A percentile compares a stretch with the other conserved stretches of the same genome.
Evolutionary conservation across 345 rosid genomes (phyloP).

Genomic region (Aquilaria yunnanensis): DNA sequence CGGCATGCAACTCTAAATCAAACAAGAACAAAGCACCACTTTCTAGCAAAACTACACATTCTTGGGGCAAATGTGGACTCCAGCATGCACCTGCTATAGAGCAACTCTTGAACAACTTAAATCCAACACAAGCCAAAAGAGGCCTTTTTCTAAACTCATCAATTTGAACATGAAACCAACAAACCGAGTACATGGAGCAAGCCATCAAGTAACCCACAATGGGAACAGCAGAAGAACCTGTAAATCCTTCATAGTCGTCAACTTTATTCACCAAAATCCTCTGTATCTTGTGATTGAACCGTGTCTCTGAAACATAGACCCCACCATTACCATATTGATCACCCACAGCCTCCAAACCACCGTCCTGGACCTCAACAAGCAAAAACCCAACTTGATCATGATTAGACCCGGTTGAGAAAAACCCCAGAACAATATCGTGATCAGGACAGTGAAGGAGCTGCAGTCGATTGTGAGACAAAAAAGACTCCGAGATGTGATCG

Average conservation of each 20-base stretch:
- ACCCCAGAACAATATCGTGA: slow-evolving; percentile 24
- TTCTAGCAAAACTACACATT: slow-evolving; percentile 52
- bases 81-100: slow-evolving; percentile 43
- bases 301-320: slow-evolving; percentile 27
- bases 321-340: slow-evolving; percentile 27
- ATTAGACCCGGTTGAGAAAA: slow-evolving; percentile 60
- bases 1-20: slow-evolving; percentile 29
- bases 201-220: slow-evolving; percentile 51
- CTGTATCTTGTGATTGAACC: slow-evolving; percentile 29
- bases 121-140: slow-evolving; percentile 36
- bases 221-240: slow-evolving; percentile 11
- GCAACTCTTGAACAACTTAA: slow-evolving; percentile 41
- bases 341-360: slow-evolving; percentile 22
- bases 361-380: slow-evolving; percentile 25
- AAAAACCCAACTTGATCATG: slow-evolving; percentile 61
- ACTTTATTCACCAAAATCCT: slow-evolving; percentile 43
- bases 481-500: slow-evolving; percentile 10
- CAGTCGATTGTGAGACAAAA: slow-evolving; percentile 40
- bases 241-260: slow-evolving; percentile 9
- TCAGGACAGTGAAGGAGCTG: slow-evolving; percentile 40
- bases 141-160: slow-evolving; percentile 19
- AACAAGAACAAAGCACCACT: slow-evolving; percentile 52
- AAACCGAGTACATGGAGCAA: slow-evolving; percentile 36
- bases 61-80: slow-evolving; percentile 42
- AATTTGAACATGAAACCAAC: slow-evolving; percentile 45